Percentiles rank a stretch among this genome's conserved stretches.
Conservation (phyloP, 495 filamentous ascomycete species). For the Neurospora discreta region DNA sequence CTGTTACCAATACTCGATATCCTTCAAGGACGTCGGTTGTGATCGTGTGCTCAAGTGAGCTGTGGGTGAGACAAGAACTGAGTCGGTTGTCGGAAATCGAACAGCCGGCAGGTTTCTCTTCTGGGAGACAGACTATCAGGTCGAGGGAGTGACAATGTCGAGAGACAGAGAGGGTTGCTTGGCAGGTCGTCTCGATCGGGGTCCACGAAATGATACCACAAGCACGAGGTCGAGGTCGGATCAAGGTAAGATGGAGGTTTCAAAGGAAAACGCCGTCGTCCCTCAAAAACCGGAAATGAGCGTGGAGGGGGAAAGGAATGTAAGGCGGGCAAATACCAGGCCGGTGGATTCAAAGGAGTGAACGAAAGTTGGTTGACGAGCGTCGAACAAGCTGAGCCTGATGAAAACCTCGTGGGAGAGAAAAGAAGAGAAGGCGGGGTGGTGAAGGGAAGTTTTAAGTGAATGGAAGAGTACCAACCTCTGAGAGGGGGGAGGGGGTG, state of each 20-base stretch:
- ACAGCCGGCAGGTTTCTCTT: constrained; percentile 9
- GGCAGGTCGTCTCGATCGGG: constrained; percentile 6
- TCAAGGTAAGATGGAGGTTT: background rate
- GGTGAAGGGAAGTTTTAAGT: constrained; percentile 15
- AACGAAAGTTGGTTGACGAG: constrained; percentile 10
- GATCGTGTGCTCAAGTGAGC: constrained; percentile 14
- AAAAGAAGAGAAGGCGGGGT: constrained; percentile 13
- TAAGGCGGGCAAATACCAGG: background rate
- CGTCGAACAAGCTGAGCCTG: constrained; percentile 3
- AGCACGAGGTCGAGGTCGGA: constrained; percentile 5
- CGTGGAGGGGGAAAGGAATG: background rate
- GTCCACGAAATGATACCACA: constrained; percentile 10
- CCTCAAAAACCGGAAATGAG: constrained; percentile 2
- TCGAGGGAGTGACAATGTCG: constrained; percentile 24
- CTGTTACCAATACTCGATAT: constrained; percentile 17
- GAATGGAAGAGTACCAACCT: constrained; percentile 6
- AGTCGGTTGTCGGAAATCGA: constrained; percentile 22
- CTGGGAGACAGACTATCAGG: constrained; percentile 24
- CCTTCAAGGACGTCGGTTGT: constrained; percentile 25
- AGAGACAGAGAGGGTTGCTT: constrained; percentile 4
- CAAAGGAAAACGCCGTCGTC: constrained; percentile 10
- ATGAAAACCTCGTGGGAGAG: constrained; percentile 11
- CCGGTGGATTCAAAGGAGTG: constrained; percentile 11
- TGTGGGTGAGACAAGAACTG: constrained; percentile 21
- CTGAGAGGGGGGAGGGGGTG: constrained; percentile 4